Conservation (phyloP, 106 monocot genomes). For the Apostasia shenzhenica region DNA sequence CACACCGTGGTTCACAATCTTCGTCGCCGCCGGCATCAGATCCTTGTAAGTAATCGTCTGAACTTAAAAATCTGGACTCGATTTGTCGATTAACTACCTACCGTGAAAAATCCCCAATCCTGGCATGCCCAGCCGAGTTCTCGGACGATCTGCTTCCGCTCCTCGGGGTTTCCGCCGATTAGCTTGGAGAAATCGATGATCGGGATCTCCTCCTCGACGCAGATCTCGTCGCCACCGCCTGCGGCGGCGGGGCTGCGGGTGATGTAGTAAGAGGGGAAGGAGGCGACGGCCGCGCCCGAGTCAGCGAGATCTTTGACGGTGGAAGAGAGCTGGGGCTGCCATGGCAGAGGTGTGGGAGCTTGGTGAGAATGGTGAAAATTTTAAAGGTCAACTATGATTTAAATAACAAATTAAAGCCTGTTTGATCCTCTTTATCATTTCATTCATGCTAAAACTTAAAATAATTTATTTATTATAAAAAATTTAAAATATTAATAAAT, state of each 20-base stretch:
- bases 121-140: constrained; percentile 40
- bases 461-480: no score
- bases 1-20: constrained; percentile 49
- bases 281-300: not conserved
- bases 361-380: no score
- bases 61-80: not conserved
- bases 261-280: not conserved
- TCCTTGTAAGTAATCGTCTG: not conserved
- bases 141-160: constrained; percentile 23
- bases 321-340: not conserved
- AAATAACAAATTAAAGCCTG: no score
- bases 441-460: no score
- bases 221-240: constrained; percentile 10
- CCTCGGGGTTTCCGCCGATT: constrained; percentile 8
- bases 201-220: constrained; percentile 33
- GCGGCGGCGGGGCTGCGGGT: not conserved
- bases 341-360: no score
- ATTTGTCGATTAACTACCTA: constrained; percentile 1
- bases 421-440: no score
- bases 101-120: constrained; percentile 88
- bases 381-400: no score
- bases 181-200: constrained; percentile 52
- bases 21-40: not conserved
- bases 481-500: no score
- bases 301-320: not conserved